Conservation (phyloP, 2,329 filamentous ascomycete species). For the Zymoseptoria crescenta region DNA sequence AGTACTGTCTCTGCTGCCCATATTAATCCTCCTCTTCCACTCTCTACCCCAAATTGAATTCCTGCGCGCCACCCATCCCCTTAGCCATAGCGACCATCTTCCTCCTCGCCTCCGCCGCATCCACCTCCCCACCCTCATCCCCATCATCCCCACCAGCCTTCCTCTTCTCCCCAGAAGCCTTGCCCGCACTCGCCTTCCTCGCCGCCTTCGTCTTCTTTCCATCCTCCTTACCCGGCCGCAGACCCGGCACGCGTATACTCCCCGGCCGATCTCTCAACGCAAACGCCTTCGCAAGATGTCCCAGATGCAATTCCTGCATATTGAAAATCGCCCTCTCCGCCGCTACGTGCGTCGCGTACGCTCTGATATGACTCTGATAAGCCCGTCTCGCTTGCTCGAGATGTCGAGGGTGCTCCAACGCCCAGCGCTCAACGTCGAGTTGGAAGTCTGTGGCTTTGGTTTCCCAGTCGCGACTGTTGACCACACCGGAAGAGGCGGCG, state of each 20-base stretch:
- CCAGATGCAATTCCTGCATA: conserved; percentile 82
- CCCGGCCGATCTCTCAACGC: conserved; percentile 81
- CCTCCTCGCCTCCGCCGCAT: conserved; percentile 40
- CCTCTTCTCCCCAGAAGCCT: conserved; percentile 25
- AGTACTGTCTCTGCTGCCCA: no score
- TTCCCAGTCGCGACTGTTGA: conserved; percentile 48
- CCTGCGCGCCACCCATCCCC: conserved; percentile 45
- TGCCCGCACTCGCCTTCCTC: conserved; percentile 31
- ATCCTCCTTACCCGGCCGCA: conserved; percentile 43
- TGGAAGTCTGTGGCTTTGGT: conserved; percentile 60
- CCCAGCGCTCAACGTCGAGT: conserved; percentile 58
- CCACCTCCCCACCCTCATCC: conserved; percentile 23
- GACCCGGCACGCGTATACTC: conserved; percentile 55
- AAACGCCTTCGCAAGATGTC: conserved; percentile 90
- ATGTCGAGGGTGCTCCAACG: conserved; percentile 55
- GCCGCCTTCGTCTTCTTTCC: conserved; percentile 40
- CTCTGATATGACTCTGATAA: conserved; percentile 85
- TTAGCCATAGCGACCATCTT: conserved; percentile 50
- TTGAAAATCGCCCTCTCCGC: conserved; percentile 83
- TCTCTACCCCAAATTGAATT: conserved; percentile 48
- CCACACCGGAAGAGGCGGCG: conserved; percentile 28
- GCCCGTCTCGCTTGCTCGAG: conserved; percentile 76
- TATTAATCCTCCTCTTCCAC: no score
- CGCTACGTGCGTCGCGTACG: conserved; percentile 87
- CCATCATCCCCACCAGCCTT: conserved; percentile 23